Evolutionary conservation across 1,284 basidiomycete species (phyloP).

Genomic region (Malassezia dermatis): DNA sequence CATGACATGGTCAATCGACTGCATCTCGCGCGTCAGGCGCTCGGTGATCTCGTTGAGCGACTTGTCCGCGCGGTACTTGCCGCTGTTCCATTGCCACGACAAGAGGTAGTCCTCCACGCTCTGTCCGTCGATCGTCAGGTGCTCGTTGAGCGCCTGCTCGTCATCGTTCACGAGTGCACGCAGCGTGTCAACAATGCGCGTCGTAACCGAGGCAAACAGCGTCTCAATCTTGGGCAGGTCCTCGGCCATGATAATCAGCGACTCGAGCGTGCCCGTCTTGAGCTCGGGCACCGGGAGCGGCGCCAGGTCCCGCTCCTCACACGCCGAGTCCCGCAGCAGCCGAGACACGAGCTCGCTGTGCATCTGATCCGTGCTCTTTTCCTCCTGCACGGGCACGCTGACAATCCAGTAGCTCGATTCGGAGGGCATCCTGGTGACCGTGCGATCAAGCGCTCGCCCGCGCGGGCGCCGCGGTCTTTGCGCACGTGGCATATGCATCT

Average conservation of each 20-base stretch:
- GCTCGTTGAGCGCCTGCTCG: conserved; percentile 67
- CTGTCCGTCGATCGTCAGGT: conserved; percentile 71
- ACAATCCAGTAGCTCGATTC: conserved; percentile 54
- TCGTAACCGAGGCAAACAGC: conserved; percentile 74
- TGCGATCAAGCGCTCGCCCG: conserved; percentile 1
- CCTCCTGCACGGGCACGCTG: conserved; percentile 52
- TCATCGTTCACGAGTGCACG: conserved; percentile 84
- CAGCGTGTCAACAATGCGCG: conserved; percentile 87
- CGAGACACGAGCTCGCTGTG: conserved; percentile 49
- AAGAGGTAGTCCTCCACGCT: conserved; percentile 71
- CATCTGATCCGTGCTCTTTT: conserved; percentile 50
- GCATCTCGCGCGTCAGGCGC: conserved; percentile 59
- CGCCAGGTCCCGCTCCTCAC: conserved; percentile 31
- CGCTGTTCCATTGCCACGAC: conserved; percentile 65
- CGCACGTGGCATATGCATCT: conserved; percentile 14
- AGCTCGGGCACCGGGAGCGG: conserved; percentile 33
- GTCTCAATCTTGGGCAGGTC: conserved; percentile 81
- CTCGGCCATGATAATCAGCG: conserved; percentile 79
- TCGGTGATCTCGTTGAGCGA: conserved; percentile 72
- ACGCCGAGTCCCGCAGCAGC: conserved; percentile 44
- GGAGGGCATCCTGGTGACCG: conserved; percentile 50
- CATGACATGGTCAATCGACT: conserved; percentile 49
- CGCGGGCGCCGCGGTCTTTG: neutral
- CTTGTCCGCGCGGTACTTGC: conserved; percentile 70
- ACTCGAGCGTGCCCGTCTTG: conserved; percentile 82